Evolutionary conservation across 257 asterid genomes (phyloP), one percentile per base, ranked within the genome.

Genomic region (Galeopsis tetrahit): DNA sequence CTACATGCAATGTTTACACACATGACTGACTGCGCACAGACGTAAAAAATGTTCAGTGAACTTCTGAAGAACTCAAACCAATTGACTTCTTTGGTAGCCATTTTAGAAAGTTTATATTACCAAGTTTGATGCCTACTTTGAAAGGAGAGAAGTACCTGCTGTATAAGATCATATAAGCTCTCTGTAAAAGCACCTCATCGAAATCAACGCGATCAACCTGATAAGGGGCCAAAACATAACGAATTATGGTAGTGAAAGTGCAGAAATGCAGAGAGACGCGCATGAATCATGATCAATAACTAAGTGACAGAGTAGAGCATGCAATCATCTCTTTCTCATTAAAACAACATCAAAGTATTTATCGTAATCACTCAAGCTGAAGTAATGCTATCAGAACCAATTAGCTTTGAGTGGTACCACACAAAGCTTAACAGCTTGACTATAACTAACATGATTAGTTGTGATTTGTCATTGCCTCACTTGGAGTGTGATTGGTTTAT

Each of bases 151-250:
- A 38, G 28, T 85, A 92, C 98, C 98, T 89, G 88, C 84, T 93
- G 78, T 93, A 93, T 75, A 93, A 71, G 75, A 93, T 95, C 97
- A 90, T 93, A 76, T 93, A 93, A 71, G 96, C 97, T 71, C 92
- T 92, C 85, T 90, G 98, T 0, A 90, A 87, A 69, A 93, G 96
- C 70, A 93, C 96, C 81, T 89, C 97, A 67, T 87, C 87, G 81
- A 87, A 69, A 68, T 78, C 90, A 73, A 87, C 98, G 0, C 62
- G 17, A 68, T 56, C 75, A 74, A 90, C 97, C 98, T 93, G 85
- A 58, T 15, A 74, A 82, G 66, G 66, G 21, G 65, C 34, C 48
- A 65, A 17, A 64, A 42, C 10, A 46, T 63, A 70, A 69, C 32
- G 43, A n/a, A 40, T 36, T 55, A 28, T 49, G 49, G 6, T 59